Conservation (phyloP, 106 monocot species). For the Dendrobium catenatum region DNA sequence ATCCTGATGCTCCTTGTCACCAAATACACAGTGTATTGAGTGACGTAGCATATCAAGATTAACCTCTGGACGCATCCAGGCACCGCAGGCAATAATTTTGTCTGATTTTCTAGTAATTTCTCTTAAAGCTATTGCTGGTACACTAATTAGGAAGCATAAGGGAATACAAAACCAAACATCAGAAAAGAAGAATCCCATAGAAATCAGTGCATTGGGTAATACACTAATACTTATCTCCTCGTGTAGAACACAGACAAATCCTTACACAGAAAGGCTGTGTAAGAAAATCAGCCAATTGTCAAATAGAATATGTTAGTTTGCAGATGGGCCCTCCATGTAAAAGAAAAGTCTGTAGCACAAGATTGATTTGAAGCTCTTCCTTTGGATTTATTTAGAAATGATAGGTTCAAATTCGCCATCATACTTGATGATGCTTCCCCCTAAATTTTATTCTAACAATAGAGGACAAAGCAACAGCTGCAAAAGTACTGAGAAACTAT, state of each 20-base stretch:
- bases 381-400: constrained; percentile 1
- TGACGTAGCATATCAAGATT: no score
- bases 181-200: neutral
- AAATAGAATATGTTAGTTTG: neutral
- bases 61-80: no score
- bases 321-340: neutral
- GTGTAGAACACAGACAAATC: neutral
- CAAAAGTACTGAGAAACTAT: neutral
- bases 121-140: no score
- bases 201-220: neutral
- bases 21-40: no score
- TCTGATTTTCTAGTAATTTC: no score
- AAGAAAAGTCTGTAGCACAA: neutral
- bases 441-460: neutral
- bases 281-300: neutral
- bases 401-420: neutral
- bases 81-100: no score
- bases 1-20: no score
- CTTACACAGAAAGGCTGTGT: neutral
- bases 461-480: neutral
- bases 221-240: no score
- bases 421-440: neutral
- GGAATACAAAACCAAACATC: neutral
- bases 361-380: neutral
- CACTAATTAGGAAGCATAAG: no score